Conservation (phyloP, 257 asterid genomes). For the Lavandula angustifolia region DNA sequence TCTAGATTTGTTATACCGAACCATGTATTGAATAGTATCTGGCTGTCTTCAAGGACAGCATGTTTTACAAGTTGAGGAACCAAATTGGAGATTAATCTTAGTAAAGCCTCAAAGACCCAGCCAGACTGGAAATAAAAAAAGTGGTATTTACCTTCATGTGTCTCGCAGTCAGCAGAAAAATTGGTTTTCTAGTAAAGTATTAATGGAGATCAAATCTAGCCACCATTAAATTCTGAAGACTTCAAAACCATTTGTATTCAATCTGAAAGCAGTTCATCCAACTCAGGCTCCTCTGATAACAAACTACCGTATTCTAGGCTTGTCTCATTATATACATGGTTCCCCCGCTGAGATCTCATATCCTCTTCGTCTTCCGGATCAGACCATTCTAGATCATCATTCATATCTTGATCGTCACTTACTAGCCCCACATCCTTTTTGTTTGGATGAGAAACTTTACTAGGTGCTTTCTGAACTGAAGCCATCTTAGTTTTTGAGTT, state of each 20-base stretch:
- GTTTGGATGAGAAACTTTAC: constrained; percentile 34
- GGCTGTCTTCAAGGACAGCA: too few relatives aligned
- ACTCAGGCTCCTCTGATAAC: constrained; percentile 67
- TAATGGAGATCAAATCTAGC: too few relatives aligned
- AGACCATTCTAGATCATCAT: constrained; percentile 70
- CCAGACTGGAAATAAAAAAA: too few relatives aligned
- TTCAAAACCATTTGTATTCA: constrained; percentile 33
- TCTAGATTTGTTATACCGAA: too few relatives aligned
- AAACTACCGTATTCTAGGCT: constrained; percentile 55
- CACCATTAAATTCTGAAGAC: too few relatives aligned
- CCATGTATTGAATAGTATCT: too few relatives aligned
- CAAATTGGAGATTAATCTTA: too few relatives aligned
- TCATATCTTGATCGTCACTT: constrained; percentile 43
- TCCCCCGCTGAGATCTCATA: constrained; percentile 37
- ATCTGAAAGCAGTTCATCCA: constrained; percentile 85
- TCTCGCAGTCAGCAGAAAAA: too few relatives aligned
- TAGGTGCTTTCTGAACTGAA: constrained; percentile 35
- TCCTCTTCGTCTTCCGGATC: constrained; percentile 87
- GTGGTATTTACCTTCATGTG: too few relatives aligned
- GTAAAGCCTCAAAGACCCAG: too few relatives aligned
- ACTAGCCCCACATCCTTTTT: constrained; percentile 41
- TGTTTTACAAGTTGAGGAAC: too few relatives aligned
- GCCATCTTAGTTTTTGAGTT: constrained; percentile 47
- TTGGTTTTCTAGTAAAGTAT: too few relatives aligned
- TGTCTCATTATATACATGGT: constrained; percentile 51